Evolutionary conservation across 1,284 basidiomycete species (phyloP).

Genomic region (Golubevia pallescens): DNA sequence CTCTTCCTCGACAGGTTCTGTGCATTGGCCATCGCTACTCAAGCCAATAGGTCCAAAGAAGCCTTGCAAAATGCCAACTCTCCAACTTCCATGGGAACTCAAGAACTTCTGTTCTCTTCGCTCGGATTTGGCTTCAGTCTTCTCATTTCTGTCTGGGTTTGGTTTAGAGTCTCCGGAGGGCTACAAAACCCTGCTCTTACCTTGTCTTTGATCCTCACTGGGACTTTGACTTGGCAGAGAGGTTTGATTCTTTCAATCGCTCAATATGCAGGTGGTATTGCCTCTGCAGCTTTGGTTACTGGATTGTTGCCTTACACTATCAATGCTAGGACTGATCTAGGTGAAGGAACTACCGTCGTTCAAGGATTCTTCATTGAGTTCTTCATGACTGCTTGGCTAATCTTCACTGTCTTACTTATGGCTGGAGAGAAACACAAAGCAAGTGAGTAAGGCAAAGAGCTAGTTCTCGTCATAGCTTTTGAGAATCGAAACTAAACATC

Average conservation of each 20-base stretch:
- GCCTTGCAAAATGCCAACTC: slow-evolving; percentile 11
- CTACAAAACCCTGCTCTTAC: slow-evolving; percentile 50
- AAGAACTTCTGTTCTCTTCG: slow-evolving; percentile 33
- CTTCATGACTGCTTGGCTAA: slow-evolving; percentile 29
- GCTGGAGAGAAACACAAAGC: slow-evolving; percentile 47
- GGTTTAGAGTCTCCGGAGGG: slow-evolving; percentile 24
- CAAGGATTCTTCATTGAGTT: slow-evolving; percentile 48
- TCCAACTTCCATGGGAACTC: slow-evolving; percentile 25
- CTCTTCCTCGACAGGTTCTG: slow-evolving; percentile 52
- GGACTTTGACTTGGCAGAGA: slow-evolving; percentile 29
- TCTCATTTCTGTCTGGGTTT: slow-evolving; percentile 10
- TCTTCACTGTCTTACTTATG: slow-evolving; percentile 41
- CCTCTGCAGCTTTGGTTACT: slow-evolving; percentile 26
- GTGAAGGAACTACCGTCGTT: slow-evolving; percentile 25
- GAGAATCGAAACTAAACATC: too few species aligned
- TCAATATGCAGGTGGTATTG: slow-evolving; percentile 38
- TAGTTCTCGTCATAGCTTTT: too few species aligned
- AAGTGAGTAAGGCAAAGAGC: slow-evolving; percentile 4
- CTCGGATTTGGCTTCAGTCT: slow-evolving; percentile 50
- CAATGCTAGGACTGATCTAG: slow-evolving; percentile 26
- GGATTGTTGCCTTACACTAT: slow-evolving; percentile 25
- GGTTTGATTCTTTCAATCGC: slow-evolving; percentile 29
- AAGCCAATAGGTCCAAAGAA: slow-evolving; percentile 20
- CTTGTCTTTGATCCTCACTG: slow-evolving; percentile 34
- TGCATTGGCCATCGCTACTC: slow-evolving; percentile 38